Conservation (phyloP, 768 basidiomycete species). For the Suillus fuscotomentosus region DNA sequence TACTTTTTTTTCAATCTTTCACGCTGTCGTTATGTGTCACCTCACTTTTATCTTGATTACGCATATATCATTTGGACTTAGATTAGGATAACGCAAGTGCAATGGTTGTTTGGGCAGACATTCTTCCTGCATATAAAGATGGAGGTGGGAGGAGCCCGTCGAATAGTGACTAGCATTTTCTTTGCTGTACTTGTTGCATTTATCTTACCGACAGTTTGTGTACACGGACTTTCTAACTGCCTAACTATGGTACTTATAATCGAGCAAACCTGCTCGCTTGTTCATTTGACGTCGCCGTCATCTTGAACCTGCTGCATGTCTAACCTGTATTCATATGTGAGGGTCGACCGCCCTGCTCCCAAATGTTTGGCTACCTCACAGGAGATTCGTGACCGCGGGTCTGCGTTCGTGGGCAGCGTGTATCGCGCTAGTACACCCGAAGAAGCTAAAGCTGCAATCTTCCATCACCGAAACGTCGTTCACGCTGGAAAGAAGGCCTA, state of each 20-base stretch:
- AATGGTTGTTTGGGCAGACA: conserved; percentile 6
- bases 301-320: conserved; percentile 17
- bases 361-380: conserved; percentile 57
- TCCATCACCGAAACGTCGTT: conserved; percentile 54
- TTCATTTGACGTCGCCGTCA: background rate
- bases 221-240: background rate
- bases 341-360: conserved; percentile 38
- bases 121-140: conserved; percentile 8
- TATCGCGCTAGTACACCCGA: conserved; percentile 52
- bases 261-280: background rate
- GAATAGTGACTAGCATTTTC: conserved; percentile 7
- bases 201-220: conserved; percentile 4
- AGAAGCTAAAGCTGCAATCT: conserved; percentile 48
- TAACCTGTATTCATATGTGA: conserved; percentile 55
- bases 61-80: conserved; percentile 12
- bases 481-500: conserved; percentile 63
- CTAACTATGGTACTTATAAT: background rate
- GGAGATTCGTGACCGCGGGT: conserved; percentile 74
- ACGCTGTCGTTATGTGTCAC: conserved; percentile 12
- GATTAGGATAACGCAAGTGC: background rate
- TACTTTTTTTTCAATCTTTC: conserved; percentile 3
- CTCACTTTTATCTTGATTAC: conserved; percentile 12
- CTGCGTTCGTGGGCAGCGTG: conserved; percentile 66
- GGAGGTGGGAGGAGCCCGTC: conserved; percentile 5
- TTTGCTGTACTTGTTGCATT: conserved; percentile 6